Evolutionary conservation across 2,329 filamentous ascomycete genomes (phyloP).

Genomic region (Lomentospora prolificans): DNA sequence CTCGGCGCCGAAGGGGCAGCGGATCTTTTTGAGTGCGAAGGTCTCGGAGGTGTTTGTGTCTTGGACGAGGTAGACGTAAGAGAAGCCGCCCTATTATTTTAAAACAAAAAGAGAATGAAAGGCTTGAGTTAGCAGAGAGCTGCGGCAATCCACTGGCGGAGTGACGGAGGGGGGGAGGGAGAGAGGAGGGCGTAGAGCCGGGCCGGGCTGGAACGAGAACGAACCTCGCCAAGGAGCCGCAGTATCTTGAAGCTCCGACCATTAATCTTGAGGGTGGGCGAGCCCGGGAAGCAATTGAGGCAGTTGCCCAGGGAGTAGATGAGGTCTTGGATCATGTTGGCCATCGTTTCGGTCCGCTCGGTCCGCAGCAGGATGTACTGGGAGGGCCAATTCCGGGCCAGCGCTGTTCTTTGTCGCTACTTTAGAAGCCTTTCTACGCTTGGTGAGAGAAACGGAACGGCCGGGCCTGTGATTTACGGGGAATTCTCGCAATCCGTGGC

Average conservation of each 20-base stretch:
- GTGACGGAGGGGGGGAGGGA: background rate
- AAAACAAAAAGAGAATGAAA: background rate
- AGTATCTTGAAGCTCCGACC: slow-evolving; percentile 91
- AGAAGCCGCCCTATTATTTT: slow-evolving; percentile 77
- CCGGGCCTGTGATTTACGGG: too few relatives aligned
- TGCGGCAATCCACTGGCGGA: background rate
- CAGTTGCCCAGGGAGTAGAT: slow-evolving; percentile 90
- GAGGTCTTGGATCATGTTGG: slow-evolving; percentile 77
- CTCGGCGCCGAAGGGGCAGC: slow-evolving; percentile 95
- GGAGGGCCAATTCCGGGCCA: too few relatives aligned
- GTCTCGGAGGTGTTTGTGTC: slow-evolving; percentile 74
- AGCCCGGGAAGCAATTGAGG: slow-evolving; percentile 91
- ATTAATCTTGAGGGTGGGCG: slow-evolving; percentile 92
- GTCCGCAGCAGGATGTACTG: too few relatives aligned
- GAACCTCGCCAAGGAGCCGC: slow-evolving; percentile 81
- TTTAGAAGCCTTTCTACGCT: too few relatives aligned
- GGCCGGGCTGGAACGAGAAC: too few relatives aligned
- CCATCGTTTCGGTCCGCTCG: slow-evolving; percentile 32
- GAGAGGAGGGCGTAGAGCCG: background rate
- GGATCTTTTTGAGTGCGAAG: slow-evolving; percentile 96
- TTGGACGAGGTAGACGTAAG: slow-evolving; percentile 97
- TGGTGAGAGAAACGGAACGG: too few relatives aligned
- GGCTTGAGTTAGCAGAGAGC: background rate
- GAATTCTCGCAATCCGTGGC: too few relatives aligned
- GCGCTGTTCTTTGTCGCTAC: too few relatives aligned